Conservation (phyloP, 2,329 filamentous ascomycete species). For the Tolypocladium guangdongense region DNA sequence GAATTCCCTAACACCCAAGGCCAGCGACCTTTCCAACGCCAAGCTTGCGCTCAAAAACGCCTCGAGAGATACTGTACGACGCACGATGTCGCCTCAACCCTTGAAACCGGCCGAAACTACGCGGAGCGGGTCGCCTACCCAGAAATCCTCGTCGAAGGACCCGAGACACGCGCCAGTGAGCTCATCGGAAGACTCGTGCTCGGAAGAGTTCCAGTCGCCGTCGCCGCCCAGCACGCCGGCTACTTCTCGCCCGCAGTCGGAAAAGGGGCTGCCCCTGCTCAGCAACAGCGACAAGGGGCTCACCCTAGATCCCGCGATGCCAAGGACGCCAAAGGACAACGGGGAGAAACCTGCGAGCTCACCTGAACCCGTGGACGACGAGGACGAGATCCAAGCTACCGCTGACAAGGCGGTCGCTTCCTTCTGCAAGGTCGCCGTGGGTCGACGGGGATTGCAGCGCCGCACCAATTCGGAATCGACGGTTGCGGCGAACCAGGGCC, state of each 20-base stretch:
- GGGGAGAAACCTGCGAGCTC: slow-evolving; percentile 1
- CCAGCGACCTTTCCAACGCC: not conserved
- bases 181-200: slow-evolving; percentile 26
- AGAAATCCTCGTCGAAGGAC: not conserved
- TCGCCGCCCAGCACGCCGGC: slow-evolving; percentile 27
- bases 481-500: slow-evolving; percentile 8
- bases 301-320: not conserved
- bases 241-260: slow-evolving; percentile 29
- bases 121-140: not conserved
- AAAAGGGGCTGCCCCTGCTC: slow-evolving; percentile 17
- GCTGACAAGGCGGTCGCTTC: slow-evolving; percentile 9
- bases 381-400: slow-evolving; percentile 7
- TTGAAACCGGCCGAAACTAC: not conserved
- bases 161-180: slow-evolving; percentile 10
- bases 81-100: not conserved
- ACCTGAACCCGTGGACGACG: slow-evolving; percentile 3
- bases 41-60: not conserved
- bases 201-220: slow-evolving; percentile 24
- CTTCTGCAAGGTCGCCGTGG: slow-evolving; percentile 8
- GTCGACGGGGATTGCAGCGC: slow-evolving; percentile 4
- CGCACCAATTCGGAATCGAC: slow-evolving; percentile 8
- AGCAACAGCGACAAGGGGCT: slow-evolving; percentile 3
- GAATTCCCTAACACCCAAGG: not conserved
- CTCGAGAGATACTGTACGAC: not conserved
- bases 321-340: not conserved